Percentiles rank a stretch among this genome's conserved stretches.
Conservation (phyloP, 495 filamentous ascomycete genomes). For the Xylaria acuta region DNA sequence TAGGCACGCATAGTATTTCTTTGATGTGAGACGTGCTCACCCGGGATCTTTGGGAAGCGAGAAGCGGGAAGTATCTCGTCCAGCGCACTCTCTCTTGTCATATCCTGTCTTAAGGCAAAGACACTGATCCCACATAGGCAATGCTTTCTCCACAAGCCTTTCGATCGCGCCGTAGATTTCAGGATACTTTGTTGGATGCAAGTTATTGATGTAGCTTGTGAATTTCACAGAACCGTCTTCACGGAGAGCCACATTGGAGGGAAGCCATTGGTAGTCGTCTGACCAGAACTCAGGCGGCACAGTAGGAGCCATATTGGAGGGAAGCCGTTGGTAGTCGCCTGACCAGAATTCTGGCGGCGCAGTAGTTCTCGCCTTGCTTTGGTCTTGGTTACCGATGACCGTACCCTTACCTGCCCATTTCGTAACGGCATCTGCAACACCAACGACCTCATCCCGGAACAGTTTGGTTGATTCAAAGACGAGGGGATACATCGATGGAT, state of each 20-base stretch:
- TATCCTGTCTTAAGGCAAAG: slow-evolving; percentile 41
- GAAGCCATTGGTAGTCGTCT: slow-evolving; percentile 65
- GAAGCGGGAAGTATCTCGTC: slow-evolving; percentile 60
- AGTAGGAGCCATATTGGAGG: slow-evolving; percentile 42
- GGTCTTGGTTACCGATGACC: slow-evolving; percentile 23
- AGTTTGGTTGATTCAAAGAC: slow-evolving; percentile 51
- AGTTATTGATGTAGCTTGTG: slow-evolving; percentile 72
- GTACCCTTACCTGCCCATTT: slow-evolving; percentile 42
- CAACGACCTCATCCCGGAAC: slow-evolving; percentile 45
- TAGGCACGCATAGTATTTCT: slow-evolving; percentile 37
- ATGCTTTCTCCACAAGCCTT: slow-evolving; percentile 53
- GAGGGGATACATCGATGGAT: slow-evolving; percentile 68
- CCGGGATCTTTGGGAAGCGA: slow-evolving; percentile 33
- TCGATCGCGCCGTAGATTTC: slow-evolving; percentile 61
- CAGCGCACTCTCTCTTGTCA: slow-evolving; percentile 43
- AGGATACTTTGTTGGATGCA: slow-evolving; percentile 57
- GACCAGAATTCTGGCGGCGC: slow-evolving; percentile 54
- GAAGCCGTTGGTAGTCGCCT: slow-evolving; percentile 65
- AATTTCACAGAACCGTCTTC: slow-evolving; percentile 65
- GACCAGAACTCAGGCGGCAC: slow-evolving; percentile 54
- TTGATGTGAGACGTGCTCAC: background rate
- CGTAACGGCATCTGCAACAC: slow-evolving; percentile 39
- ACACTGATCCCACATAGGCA: slow-evolving; percentile 62
- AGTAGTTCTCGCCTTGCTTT: slow-evolving; percentile 27
- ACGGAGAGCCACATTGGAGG: slow-evolving; percentile 58